phyloP scores from a whole-genome alignment of 495 filamentous ascomycete species.

The Paragyromitra xinjiangensis region DNA sequence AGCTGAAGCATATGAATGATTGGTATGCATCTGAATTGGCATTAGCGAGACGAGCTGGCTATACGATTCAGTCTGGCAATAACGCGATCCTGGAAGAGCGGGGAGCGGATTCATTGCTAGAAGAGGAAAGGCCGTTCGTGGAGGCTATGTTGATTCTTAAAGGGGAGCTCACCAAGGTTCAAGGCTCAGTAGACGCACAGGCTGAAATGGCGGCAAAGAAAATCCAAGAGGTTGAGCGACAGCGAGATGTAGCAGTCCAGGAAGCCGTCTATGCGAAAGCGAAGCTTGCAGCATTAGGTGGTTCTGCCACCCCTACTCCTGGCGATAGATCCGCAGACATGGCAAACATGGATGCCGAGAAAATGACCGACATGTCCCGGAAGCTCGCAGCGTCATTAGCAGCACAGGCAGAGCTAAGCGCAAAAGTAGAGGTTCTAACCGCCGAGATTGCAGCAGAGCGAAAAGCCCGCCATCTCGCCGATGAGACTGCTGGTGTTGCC shows the following conservation, averaged over 20 bases:
- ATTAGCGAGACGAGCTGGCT: slow-evolving; percentile 86
- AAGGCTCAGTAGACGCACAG: slow-evolving; percentile 85
- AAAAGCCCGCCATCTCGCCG: slow-evolving; percentile 79
- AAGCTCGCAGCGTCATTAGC: slow-evolving; percentile 83
- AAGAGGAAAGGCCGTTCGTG: slow-evolving; percentile 89
- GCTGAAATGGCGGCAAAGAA: slow-evolving; percentile 82
- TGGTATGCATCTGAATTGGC: slow-evolving; percentile 98
- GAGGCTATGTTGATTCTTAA: slow-evolving; percentile 94
- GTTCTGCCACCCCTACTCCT: slow-evolving; percentile 38
- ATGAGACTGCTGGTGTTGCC: slow-evolving; percentile 84
- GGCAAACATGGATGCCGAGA: slow-evolving; percentile 55
- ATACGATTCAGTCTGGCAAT: slow-evolving; percentile 74
- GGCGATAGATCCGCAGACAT: slow-evolving; percentile 53
- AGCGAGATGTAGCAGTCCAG: slow-evolving; percentile 87
- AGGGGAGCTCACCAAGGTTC: slow-evolving; percentile 81
- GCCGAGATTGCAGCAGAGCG: slow-evolving; percentile 81
- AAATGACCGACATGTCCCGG: slow-evolving; percentile 74
- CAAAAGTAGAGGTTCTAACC: slow-evolving; percentile 71
- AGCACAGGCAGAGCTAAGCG: slow-evolving; percentile 76
- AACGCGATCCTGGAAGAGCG: slow-evolving; percentile 80
- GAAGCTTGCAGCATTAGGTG: slow-evolving; percentile 74
- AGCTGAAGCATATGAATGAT: slow-evolving; percentile 81
- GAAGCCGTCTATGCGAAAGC: slow-evolving; percentile 96
- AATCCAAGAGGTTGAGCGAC: slow-evolving; percentile 91
- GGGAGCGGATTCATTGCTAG: slow-evolving; percentile 77